These are phyloP conservation scores for Lathyrus sativus DNA, from an alignment of 306 rosid species.

Conservation along the genomic window DNA sequence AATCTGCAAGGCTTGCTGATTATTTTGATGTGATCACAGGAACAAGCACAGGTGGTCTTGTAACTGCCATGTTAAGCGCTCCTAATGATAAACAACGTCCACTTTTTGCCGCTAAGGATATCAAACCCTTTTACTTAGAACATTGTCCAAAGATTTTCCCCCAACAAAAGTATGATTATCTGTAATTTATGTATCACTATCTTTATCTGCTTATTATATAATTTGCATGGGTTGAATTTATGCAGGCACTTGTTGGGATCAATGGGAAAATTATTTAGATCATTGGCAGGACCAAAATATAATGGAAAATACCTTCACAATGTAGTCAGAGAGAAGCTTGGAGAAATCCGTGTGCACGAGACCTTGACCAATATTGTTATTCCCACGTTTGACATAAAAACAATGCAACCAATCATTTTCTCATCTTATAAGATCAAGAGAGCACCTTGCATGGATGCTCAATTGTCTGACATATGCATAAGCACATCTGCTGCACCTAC, in stretches of 20 bases:
- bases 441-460: slow-evolving; percentile 43
- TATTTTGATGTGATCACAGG: slow-evolving; percentile 71
- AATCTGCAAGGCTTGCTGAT: slow-evolving; percentile 67
- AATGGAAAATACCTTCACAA: slow-evolving; percentile 65
- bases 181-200: too few species aligned
- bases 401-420: slow-evolving; percentile 51
- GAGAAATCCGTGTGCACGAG: slow-evolving; percentile 52
- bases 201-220: too few species aligned
- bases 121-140: slow-evolving; percentile 52
- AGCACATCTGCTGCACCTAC: slow-evolving; percentile 64
- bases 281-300: slow-evolving; percentile 68
- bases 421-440: slow-evolving; percentile 46
- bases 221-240: background rate
- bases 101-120: slow-evolving; percentile 57
- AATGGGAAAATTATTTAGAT: slow-evolving; percentile 1
- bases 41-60: slow-evolving; percentile 73
- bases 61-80: slow-evolving; percentile 62
- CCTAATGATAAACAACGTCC: slow-evolving; percentile 60
- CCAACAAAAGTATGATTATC: slow-evolving; percentile 25
- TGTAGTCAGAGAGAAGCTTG: slow-evolving; percentile 55
- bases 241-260: slow-evolving; percentile 7
- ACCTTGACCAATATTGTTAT: slow-evolving; percentile 70
- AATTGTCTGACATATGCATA: slow-evolving; percentile 56
- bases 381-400: slow-evolving; percentile 55
- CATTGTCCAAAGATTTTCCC: slow-evolving; percentile 63